Evolutionary conservation across 2,329 filamentous ascomycete species (phyloP), one percentile per base, ranked within the genome.

Genomic region (Beauveria scarabaeidicola): DNA sequence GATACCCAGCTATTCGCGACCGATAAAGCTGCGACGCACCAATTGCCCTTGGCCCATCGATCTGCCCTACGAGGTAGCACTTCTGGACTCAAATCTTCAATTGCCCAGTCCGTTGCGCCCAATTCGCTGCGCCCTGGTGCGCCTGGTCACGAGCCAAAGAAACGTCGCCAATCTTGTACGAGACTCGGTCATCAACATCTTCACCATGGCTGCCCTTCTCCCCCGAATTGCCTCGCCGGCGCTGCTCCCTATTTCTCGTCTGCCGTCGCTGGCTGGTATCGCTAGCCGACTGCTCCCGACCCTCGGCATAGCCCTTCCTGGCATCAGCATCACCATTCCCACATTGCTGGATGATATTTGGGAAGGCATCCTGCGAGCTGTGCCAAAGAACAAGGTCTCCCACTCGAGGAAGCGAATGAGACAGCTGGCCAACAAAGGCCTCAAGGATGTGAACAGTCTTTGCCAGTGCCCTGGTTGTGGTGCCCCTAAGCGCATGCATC

Each of bases 381-480:
- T 97, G 17, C 94, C 94, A 5, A 99, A 99, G 82, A 97, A 96
- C 79, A 99, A 97, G 83, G 95, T 91, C 38, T 97, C 93, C 46
- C 91, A 99, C 74, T 90, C 90, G 79, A 96, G 94, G 79, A 96
- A 91, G 81, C 84, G 94, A 67, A 87, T 91, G 70, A 85, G 95
- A 68, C 91, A 96, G 71, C 89, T 97, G 87, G 93, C 92, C 25
- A 94, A 94, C 69, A 99, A 99, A 77, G 93, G 87, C 48, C 75
- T 99, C 67, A 90, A 96, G 77, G 94, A 99, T 71, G 86, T 96
- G 61, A 94, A 88, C 64, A 83, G 84, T 58, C 76, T 99, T 66
- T 96, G 91, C 77, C 90, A 85, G 69, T 99, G 94, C 72, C 89
- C 93, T 0, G 90, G 86, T 15, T 99, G 94, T 68, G 95, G 94